Percentiles rank a stretch among this genome's conserved stretches.
Conservation (phyloP, 73 alveolate species). For the Tetrahymena elliotti region DNA sequence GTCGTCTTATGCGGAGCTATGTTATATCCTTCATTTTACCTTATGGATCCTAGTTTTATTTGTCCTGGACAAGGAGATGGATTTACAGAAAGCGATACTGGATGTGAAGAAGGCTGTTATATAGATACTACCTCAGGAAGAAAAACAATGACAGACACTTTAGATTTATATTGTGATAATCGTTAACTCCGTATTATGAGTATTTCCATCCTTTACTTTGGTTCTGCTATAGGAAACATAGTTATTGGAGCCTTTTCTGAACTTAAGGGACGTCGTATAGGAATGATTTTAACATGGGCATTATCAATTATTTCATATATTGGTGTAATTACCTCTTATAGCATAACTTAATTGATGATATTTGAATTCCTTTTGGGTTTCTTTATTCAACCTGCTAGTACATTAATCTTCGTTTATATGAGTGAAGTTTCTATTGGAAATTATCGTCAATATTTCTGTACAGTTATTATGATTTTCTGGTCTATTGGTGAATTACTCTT, state of each 20-base stretch:
- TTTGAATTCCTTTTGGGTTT: not conserved
- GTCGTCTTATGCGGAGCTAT: not conserved
- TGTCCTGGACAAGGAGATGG: not conserved
- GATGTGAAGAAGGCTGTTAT: not conserved
- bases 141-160: not conserved
- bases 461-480: not conserved
- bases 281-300: not conserved
- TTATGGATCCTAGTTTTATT: not conserved
- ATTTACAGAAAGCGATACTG: not conserved
- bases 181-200: not conserved
- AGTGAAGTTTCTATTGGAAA: not conserved
- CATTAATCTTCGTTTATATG: not conserved
- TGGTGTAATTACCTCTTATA: not conserved
- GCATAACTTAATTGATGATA: not conserved
- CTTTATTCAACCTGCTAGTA: not conserved
- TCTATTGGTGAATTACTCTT: not conserved
- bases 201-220: not conserved
- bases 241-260: not conserved
- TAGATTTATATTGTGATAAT: not conserved
- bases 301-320: not conserved
- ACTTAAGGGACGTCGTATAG: not conserved
- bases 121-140: not conserved
- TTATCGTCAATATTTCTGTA: not conserved
- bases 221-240: not conserved
- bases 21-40: not conserved